Base-by-base conservation (phyloP, 352 stramenopile species). In the Phytophthora hybrid region DNA sequence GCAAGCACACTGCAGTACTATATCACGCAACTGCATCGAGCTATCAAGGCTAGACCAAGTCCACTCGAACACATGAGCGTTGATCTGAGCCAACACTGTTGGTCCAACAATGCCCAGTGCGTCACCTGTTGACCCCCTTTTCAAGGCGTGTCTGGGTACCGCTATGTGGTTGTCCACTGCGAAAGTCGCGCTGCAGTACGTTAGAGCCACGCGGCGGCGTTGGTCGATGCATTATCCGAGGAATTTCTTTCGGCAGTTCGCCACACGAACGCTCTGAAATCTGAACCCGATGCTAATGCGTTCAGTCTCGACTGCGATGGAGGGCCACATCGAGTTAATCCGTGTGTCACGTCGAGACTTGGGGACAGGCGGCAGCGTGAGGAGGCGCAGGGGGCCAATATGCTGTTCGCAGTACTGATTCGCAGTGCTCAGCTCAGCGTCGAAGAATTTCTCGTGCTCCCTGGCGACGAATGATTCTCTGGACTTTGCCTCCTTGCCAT, bases 261-360 rank as follows among this genome's bases (percentile, higher is more conserved):
- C 44, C 46, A 49, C 44, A 59, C 18, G 44, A 71, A 73, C 70
- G 58, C 32, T 75, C 71, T 71, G 59, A 63, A 74, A 66, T 55
- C 44, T 74, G 53, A 64, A 73, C 66, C 71, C 65, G 61, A 19
- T 37, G 44, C 65, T 77, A 76, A 69, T 29, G 62, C 54, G 44
- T 32, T 34, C 39, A 63, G 39, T 39, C 18, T 21, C 9, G 37
- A 11, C 29, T 68, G 57, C 61, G 57, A 63, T 69, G 66, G 41
- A 11, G 39, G 44, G 29, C 11, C 49, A 32, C 55, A 39, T 53
- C 56, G 19, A 61, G 39, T 54, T 59, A 47, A 76, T 64, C 56
- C 44, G 51, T 68, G 54, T 56, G 70, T 77, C 58, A 77, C 64
- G 44, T 55, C 47, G 41, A 57, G 32, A 57, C 47, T 76, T 71